Conservation (phyloP, 1,284 basidiomycete genomes). For the Ganoderma leucocontextum region DNA sequence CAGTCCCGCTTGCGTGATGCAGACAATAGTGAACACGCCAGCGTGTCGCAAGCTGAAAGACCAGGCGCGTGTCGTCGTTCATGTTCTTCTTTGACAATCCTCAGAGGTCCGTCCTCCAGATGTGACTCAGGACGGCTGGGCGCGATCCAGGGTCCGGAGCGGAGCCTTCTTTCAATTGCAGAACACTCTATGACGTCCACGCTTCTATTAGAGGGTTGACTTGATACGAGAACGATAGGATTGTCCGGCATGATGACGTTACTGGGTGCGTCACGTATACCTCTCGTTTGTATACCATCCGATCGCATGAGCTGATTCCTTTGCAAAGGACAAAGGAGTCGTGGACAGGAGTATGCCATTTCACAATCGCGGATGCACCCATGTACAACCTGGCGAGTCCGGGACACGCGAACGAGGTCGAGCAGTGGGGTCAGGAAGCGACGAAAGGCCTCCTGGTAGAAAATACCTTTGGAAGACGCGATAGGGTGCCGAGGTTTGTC, state of each 20-base stretch:
- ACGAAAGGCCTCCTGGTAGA: slow-evolving; percentile 14
- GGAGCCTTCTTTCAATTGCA: neutral
- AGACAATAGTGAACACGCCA: neutral
- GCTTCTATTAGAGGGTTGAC: neutral
- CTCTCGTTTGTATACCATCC: neutral
- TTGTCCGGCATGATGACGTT: neutral
- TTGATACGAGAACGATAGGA: neutral
- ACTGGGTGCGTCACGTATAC: slow-evolving; percentile 1
- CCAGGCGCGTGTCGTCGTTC: neutral
- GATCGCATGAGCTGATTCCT: neutral
- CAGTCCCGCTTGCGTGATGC: neutral
- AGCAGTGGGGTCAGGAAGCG: neutral
- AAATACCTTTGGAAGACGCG: slow-evolving; percentile 14
- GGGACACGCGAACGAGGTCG: neutral
- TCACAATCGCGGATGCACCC: neutral
- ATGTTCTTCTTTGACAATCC: neutral
- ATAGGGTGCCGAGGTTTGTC: slow-evolving; percentile 21
- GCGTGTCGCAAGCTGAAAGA: neutral
- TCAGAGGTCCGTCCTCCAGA: neutral
- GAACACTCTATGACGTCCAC: neutral
- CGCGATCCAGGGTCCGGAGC: neutral
- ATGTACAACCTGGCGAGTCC: neutral
- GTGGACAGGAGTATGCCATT: neutral
- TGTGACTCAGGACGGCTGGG: neutral
- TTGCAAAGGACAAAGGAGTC: neutral